Evolutionary conservation across 306 rosid species (phyloP).

Genomic region (Ceratonia siliqua): DNA sequence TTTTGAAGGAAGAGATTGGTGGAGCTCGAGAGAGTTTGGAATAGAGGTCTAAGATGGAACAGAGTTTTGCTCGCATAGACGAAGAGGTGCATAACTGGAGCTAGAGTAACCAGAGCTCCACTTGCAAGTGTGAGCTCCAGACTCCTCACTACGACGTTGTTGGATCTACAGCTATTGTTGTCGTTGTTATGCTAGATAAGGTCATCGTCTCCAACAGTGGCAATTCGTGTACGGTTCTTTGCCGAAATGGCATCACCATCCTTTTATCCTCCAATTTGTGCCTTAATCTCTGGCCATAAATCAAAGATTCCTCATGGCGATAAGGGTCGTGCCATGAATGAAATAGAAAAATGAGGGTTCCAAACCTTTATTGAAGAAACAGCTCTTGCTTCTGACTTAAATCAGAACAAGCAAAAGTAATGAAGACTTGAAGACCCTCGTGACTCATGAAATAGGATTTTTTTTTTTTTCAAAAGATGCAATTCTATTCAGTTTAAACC

Average conservation of each 20-base stretch:
- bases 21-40: neutral
- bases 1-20: conserved; percentile 33
- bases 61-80: conserved; percentile 45
- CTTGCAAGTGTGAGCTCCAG: conserved; percentile 53
- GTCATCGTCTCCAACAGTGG: conserved; percentile 85
- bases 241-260: conserved; percentile 60
- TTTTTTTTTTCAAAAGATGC: too few species aligned
- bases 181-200: conserved; percentile 57
- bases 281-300: too few species aligned
- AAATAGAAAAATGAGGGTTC: too few species aligned
- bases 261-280: conserved; percentile 85
- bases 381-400: too few species aligned
- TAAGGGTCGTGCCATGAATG: too few species aligned
- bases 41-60: conserved; percentile 36
- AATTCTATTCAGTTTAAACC: too few species aligned
- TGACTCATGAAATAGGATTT: too few species aligned
- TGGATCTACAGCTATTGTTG: conserved; percentile 84
- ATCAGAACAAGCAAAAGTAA: too few species aligned
- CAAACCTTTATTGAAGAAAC: too few species aligned
- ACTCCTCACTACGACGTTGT: conserved; percentile 86
- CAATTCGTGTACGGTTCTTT: conserved; percentile 91
- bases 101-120: conserved; percentile 9
- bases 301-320: too few species aligned
- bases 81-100: conserved; percentile 42
- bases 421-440: too few species aligned